Evolutionary conservation across 2,329 filamentous ascomycete species (phyloP).

Genomic region (Fusarium oxysporum): DNA sequence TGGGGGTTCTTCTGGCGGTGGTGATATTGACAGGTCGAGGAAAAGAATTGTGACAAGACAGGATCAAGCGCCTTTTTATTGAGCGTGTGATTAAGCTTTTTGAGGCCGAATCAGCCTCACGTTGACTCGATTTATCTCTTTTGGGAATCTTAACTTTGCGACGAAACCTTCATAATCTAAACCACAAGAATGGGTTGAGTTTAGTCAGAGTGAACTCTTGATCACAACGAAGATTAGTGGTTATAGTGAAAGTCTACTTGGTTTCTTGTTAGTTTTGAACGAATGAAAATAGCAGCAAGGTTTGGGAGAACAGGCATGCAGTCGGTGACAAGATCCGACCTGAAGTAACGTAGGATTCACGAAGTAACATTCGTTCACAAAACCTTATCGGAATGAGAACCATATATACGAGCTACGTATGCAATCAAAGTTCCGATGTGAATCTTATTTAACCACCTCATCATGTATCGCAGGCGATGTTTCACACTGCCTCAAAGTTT

Average conservation of each 20-base stretch:
- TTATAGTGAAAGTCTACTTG: not conserved
- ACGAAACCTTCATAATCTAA: not conserved
- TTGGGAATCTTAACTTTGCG: too few relatives aligned
- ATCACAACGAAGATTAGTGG: too few relatives aligned
- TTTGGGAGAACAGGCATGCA: accelerated
- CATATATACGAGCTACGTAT: too few relatives aligned
- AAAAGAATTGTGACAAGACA: not conserved
- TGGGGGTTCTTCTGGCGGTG: accelerated
- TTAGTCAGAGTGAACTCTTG: not conserved
- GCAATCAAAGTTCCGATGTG: not conserved
- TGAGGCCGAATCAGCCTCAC: not conserved
- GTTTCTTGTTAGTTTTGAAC: not conserved
- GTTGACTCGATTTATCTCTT: too few relatives aligned
- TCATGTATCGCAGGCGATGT: not conserved
- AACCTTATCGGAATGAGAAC: too few relatives aligned
- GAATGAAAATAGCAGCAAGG: not conserved
- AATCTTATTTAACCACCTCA: not conserved
- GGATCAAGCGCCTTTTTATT: not conserved
- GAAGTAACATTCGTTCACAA: too few relatives aligned
- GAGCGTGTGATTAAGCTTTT: not conserved
- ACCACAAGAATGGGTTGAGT: not conserved
- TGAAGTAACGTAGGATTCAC: not conserved
- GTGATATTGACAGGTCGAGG: not conserved
- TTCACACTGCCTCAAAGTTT: not conserved
- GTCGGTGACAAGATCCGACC: accelerated